Evolutionary conservation across 2,329 filamentous ascomycete species (phyloP), one percentile per base, ranked within the genome.

Genomic region (Emergomyces pasteurianus): DNA sequence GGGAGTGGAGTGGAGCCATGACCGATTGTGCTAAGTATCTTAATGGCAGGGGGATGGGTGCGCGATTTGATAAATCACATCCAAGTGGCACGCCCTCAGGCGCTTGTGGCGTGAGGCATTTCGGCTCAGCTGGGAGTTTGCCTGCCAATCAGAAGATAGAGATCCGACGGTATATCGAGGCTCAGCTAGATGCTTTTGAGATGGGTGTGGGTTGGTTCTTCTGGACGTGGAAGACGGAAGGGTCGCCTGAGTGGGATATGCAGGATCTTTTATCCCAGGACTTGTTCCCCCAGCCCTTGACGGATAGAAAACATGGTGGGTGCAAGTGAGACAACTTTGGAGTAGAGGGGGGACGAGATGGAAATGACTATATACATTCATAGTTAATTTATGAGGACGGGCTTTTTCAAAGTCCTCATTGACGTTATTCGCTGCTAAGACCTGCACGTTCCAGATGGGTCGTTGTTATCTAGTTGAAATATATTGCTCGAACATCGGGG

Each of bases 1-100:
- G 86, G 49, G 86, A 89, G 70, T 88, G 86, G 85, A 83, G 81
- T 1, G 85, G 79, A 26, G 86, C 85, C 16, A 81, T 87, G 78
- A 88, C 86, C 2, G 79, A 81, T 63, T 83, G 81, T 65, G 78
- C 81, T 9, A 78, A 75, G 56, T 79, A 75, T 61, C 68, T 78
- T 55, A 83, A 83, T 63, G 84, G 86, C 47, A 81, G 80, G 61
- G 80, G 80, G 1, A 72, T 82, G 50, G 85, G 84, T 14, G 79
- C 84, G 9, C 79, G 86, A 42, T 85, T 83, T 62, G 75, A 79
- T 52, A 84, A 83, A 16, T 79, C 78, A 2, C 82, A 77, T 65
- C 69, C 75, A 0, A 78, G 74, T 38, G 80, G 75, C 56, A 66
- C 69, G 0, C 77, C 74, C 58, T 74, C 84, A 28, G 83, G 83